Conservation (phyloP, 768 basidiomycete species). For the Mycena rosella region DNA sequence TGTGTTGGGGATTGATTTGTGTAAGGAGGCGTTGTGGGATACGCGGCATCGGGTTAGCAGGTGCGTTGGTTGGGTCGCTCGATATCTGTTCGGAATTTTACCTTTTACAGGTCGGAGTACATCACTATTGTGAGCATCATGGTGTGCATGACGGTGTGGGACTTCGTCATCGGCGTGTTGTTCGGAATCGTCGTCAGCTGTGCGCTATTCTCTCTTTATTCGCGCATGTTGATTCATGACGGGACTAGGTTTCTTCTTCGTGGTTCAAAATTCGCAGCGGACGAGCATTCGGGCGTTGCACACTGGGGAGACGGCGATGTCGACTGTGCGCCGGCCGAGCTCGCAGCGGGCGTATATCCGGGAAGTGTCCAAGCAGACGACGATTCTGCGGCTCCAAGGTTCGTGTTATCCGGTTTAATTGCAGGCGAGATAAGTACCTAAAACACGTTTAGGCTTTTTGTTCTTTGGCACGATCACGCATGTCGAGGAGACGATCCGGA, state of each 20-base stretch:
- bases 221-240: neutral
- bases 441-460: slow-evolving; percentile 71
- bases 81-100: neutral
- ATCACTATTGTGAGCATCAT: slow-evolving; percentile 89
- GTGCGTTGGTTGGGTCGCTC: slow-evolving; percentile 49
- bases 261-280: slow-evolving; percentile 92
- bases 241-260: slow-evolving; percentile 92
- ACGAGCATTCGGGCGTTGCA: slow-evolving; percentile 87
- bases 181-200: slow-evolving; percentile 95
- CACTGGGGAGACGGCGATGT: slow-evolving; percentile 87
- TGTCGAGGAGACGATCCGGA: slow-evolving; percentile 89
- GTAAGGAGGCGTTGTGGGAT: slow-evolving; percentile 98
- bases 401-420: slow-evolving; percentile 2
- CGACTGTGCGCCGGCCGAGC: slow-evolving; percentile 91
- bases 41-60: slow-evolving; percentile 88
- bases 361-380: slow-evolving; percentile 93
- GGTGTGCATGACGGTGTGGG: slow-evolving; percentile 93
- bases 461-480: slow-evolving; percentile 95
- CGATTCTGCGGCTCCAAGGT: slow-evolving; percentile 90
- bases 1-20: slow-evolving; percentile 93
- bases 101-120: slow-evolving; percentile 72
- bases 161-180: slow-evolving; percentile 94
- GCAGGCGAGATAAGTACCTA: neutral
- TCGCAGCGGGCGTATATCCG: slow-evolving; percentile 90
- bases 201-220: slow-evolving; percentile 49